Base-by-base conservation (phyloP, 805 yeast genomes). In the Blastobotrys robertii region DNA sequence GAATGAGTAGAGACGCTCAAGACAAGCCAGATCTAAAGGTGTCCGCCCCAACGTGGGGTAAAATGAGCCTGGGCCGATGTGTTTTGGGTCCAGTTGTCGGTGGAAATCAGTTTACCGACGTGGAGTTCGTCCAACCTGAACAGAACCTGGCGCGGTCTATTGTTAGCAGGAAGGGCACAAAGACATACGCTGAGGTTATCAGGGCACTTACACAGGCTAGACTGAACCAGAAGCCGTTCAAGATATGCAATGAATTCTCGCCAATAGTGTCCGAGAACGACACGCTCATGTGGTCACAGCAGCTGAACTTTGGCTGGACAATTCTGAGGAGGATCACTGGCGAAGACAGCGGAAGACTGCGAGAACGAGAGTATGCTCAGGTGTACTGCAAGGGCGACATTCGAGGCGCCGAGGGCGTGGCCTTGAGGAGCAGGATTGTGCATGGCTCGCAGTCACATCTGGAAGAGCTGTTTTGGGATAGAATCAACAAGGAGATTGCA, bases 401-500 rank as follows among this genome's bases (percentile, higher is more conserved):
- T 12, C 40, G 28, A 15, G 19, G 58, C 14, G 52, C 56, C 28
- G 67, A 67, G 13, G 55, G 65, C 0, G 54, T 60, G 35, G 43
- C 42, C 30, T 39, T 64, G 37, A 43, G 74, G 41, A 66, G 66
- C 38, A 60, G 64, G 44, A 71, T 82, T 33, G 73, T 77, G 3
- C 51, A 59, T 10, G 79, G 74, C 46, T 73, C 92, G 11, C 75
- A 73, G 52, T 51, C 59, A 9, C 80, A 74, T 53, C 67, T 90
- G 48, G 94, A 92, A 58, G 58, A 62, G 8, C 97, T 90, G 61
- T 90, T 87, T 62, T 74, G 75, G 54, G 80, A 75, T 36, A 77
- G 80, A 58, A 75, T 87, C 48, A 85, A 84, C 53, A 76, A 73
- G 37, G 68, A 66, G 64, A 84, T 50, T 77, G 77, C 62, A 58